Evolutionary conservation across 2,329 filamentous ascomycete genomes (phyloP).

Genomic region (Paraphaeosphaeria sporulosa): DNA sequence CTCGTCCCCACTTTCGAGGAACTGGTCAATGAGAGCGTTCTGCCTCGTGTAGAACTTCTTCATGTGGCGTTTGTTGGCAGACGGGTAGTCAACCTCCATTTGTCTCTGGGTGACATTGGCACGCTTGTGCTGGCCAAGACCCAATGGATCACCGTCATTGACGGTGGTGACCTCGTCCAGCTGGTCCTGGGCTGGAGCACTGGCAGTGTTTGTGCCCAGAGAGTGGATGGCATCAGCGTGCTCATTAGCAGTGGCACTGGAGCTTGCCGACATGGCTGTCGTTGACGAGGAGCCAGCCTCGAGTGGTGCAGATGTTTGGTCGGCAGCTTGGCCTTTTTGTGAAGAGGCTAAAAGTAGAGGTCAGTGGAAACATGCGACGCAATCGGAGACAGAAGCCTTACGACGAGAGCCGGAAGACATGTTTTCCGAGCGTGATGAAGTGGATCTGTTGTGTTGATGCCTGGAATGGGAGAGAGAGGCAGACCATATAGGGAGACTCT

Average conservation of each 20-base stretch:
- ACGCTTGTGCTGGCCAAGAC: constrained; percentile 45
- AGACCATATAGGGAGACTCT: constrained; percentile 32
- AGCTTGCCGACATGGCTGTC: constrained; percentile 30
- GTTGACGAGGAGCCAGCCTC: constrained; percentile 28
- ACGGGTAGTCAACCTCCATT: constrained; percentile 59
- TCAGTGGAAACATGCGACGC: constrained; percentile 33
- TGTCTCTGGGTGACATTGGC: constrained; percentile 51
- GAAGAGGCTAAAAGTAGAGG: constrained; percentile 36
- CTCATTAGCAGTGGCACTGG: constrained; percentile 27
- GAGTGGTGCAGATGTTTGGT: constrained; percentile 39
- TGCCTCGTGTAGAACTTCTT: constrained; percentile 54
- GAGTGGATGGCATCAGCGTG: constrained; percentile 35
- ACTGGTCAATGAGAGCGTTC: constrained; percentile 54
- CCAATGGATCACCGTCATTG: constrained; percentile 44
- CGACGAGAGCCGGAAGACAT: constrained; percentile 44
- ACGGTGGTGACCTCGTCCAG: constrained; percentile 33
- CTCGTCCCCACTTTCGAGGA: constrained; percentile 64
- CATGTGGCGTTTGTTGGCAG: constrained; percentile 45
- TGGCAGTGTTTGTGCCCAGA: constrained; percentile 26
- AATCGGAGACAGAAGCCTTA: constrained; percentile 33
- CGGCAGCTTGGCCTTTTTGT: constrained; percentile 35
- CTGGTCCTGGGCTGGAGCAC: constrained; percentile 21
- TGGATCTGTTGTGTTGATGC: constrained; percentile 33
- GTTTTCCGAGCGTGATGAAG: constrained; percentile 30
- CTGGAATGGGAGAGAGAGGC: constrained; percentile 31